These are phyloP conservation scores for Aspergillus heteromorphus DNA, from an alignment of 495 filamentous ascomycete genomes.

Conservation along the genomic window DNA sequence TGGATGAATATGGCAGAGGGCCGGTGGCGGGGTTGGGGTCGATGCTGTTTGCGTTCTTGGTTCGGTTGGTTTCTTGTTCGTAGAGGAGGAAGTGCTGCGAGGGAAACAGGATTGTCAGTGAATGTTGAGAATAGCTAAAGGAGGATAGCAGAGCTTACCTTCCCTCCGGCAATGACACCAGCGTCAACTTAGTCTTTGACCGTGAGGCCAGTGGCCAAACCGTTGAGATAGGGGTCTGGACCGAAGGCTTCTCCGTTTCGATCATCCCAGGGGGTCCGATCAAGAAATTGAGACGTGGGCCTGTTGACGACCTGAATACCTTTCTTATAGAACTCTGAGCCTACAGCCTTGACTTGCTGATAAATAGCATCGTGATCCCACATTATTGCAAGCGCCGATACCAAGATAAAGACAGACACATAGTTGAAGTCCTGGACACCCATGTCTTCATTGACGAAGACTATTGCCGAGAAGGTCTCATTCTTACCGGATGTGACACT, in stretches of 20 bases:
- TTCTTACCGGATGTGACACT: conserved; percentile 42
- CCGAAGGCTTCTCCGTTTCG: conserved; percentile 59
- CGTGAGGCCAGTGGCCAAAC: conserved; percentile 48
- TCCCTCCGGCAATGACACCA: conserved; percentile 65
- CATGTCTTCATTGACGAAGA: conserved; percentile 40
- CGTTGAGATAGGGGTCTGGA: conserved; percentile 44
- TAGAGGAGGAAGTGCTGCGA: conserved; percentile 55
- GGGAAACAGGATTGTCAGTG: no score
- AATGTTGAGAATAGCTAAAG: conserved; percentile 23
- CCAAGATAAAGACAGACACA: conserved; percentile 56
- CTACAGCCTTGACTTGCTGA: conserved; percentile 45
- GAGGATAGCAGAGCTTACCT: conserved; percentile 30
- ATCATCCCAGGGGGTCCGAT: conserved; percentile 63
- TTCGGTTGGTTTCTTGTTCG: conserved; percentile 56
- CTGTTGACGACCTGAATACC: conserved; percentile 51
- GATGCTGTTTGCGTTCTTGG: not conserved
- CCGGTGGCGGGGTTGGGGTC: not conserved
- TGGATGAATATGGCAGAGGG: conserved; percentile 47
- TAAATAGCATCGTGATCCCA: conserved; percentile 56
- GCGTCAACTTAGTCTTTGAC: conserved; percentile 59
- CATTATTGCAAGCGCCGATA: conserved; percentile 53
- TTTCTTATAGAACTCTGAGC: conserved; percentile 44
- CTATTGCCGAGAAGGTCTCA: conserved; percentile 10
- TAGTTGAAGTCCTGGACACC: conserved; percentile 60
- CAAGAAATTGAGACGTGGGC: conserved; percentile 62